These are phyloP conservation scores for Teunomyces cretensis DNA, from an alignment of 805 yeast genomes.

Conservation along the genomic window DNA sequence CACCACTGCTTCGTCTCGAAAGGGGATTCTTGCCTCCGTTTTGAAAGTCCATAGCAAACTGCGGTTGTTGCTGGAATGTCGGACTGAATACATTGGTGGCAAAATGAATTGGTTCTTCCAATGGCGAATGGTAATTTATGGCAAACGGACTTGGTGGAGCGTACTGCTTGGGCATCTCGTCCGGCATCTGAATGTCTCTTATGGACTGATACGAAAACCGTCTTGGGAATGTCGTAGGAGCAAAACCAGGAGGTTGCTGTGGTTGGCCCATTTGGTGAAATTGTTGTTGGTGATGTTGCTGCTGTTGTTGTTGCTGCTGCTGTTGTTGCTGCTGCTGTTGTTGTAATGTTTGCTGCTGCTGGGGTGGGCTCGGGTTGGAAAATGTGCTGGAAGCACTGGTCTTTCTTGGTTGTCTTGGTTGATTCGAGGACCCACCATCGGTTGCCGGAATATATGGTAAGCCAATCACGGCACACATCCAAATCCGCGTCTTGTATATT, in stretches of 20 bases:
- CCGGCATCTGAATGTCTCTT: background rate
- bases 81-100: conserved; percentile 7
- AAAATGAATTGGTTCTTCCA: conserved; percentile 5
- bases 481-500: conserved; percentile 74
- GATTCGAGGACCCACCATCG: background rate
- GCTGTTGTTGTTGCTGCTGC: background rate
- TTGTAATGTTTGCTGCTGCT: background rate
- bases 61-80: conserved; percentile 1
- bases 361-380: background rate
- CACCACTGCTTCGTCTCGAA: conserved; percentile 5
- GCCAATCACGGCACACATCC: conserved; percentile 73
- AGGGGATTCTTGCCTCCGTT: background rate
- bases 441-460: conserved; percentile 23
- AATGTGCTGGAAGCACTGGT: conserved; percentile 1
- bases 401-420: background rate
- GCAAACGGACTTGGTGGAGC: background rate
- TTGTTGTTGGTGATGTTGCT: background rate
- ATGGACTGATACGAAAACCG: background rate
- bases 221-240: background rate
- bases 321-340: background rate
- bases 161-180: background rate
- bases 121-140: background rate
- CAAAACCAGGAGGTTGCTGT: background rate
- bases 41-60: background rate
- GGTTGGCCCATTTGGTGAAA: background rate